Evolutionary conservation across 768 basidiomycete species (phyloP), one percentile per base, ranked within the genome.

Genomic region (Gymnopilus junonius): DNA sequence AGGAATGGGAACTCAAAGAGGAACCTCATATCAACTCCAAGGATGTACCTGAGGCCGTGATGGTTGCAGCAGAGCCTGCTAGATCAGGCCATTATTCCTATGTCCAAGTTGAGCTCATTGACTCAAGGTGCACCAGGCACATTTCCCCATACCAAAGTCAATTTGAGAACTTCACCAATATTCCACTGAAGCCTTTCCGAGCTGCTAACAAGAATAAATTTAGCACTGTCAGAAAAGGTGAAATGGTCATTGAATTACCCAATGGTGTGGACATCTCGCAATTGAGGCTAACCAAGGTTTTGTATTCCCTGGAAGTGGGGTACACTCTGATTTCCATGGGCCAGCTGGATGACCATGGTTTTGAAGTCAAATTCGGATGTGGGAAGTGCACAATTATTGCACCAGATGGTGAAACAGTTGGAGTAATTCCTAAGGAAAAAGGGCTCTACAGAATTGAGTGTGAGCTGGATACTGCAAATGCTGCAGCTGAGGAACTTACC

Each of bases 261-360:
- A 73, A 78, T 67, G 76, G 76, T 40, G 65, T 64, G 23, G 65
- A 74, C 34, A 20, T 53, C 53, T 68, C 68, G 3, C 60, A 74
- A 23, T 63, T 79, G 8, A 58, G 62, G 14, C 71, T 80, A 31
- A 74, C 70, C 0, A 69, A 78, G 57, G 77, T 80, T 37, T 61
- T 80, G 10, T 78, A 77, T 58, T 73, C 77, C 6, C 77, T 75
- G 0, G 75, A 78, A 25, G 71, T 80, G 14, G 73, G 77, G 2
- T 79, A 77, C 64, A 80, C 78, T 5, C 73, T 80, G 1, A 63
- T 79, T 7, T 80, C 77, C 8, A 66, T 79, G 57, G 77, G 78
- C 7, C 35, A 62, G 31, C 72, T 81, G 14, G 77, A 80, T 46
- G 70, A 80, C 1, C 34, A 53, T 10, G 77, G 79, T 3, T 74